Evolutionary conservation across 1,139 yeast species (phyloP).

Genomic region (Debaryomycetaceae sp.): DNA sequence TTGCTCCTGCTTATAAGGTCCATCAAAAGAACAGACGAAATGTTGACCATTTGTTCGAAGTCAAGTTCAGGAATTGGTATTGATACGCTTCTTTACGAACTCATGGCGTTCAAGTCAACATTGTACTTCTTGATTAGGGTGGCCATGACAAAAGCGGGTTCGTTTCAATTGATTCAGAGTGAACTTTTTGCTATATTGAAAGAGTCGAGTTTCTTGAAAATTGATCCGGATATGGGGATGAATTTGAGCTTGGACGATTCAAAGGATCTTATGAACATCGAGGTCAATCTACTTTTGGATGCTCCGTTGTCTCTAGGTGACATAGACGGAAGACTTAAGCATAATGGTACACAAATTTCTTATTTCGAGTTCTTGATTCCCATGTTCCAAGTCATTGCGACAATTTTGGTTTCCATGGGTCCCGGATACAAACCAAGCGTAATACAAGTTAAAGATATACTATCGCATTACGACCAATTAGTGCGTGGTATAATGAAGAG

Average conservation of each 20-base stretch:
- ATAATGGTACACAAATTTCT: constrained; percentile 37
- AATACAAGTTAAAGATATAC: constrained; percentile 48
- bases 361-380: constrained; percentile 74
- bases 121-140: constrained; percentile 67
- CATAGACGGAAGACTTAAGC: constrained; percentile 11
- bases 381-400: constrained; percentile 66
- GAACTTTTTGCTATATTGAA: constrained; percentile 64
- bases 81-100: constrained; percentile 60
- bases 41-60: constrained; percentile 40
- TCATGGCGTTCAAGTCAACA: constrained; percentile 73
- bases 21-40: constrained; percentile 64
- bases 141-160: constrained; percentile 74
- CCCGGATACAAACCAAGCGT: constrained; percentile 69
- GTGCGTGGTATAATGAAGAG: constrained; percentile 69
- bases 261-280: constrained; percentile 22
- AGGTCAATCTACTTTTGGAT: constrained; percentile 48
- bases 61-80: constrained; percentile 35
- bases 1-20: constrained; percentile 63
- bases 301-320: constrained; percentile 41
- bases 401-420: constrained; percentile 73
- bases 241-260: constrained; percentile 32
- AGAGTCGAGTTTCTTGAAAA: constrained; percentile 52
- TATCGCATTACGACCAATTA: constrained; percentile 53
- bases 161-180: constrained; percentile 69
- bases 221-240: constrained; percentile 81